These are phyloP conservation scores for Gautieria morchelliformis DNA, from an alignment of 768 basidiomycete species.

Conservation along the genomic window DNA sequence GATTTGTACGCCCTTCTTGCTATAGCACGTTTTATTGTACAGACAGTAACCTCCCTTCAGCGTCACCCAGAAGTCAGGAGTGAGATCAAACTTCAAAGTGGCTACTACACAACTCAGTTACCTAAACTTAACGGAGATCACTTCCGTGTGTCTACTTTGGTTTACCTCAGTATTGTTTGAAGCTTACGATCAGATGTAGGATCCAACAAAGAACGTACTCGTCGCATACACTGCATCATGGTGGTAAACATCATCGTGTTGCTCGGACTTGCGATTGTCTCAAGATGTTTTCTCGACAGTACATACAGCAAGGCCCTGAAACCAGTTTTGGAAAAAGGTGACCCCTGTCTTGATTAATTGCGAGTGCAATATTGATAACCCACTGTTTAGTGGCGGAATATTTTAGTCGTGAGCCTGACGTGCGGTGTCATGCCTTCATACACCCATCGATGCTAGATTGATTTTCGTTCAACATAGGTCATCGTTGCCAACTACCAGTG, in stretches of 20 bases:
- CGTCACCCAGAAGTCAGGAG: slow-evolving; percentile 61
- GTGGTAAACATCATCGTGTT: slow-evolving; percentile 15
- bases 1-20: slow-evolving; percentile 47
- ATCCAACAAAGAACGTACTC: slow-evolving; percentile 69
- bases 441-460: no score
- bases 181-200: slow-evolving; percentile 25
- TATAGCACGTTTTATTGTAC: background rate
- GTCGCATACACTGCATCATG: slow-evolving; percentile 66
- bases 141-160: background rate
- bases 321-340: slow-evolving; percentile 65
- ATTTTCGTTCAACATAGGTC: slow-evolving; percentile 38
- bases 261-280: background rate
- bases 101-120: slow-evolving; percentile 57
- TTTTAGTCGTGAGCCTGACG: slow-evolving; percentile 70
- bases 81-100: slow-evolving; percentile 82
- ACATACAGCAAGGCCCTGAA: slow-evolving; percentile 93
- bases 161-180: background rate
- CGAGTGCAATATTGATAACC: background rate
- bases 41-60: slow-evolving; percentile 27
- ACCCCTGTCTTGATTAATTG: background rate
- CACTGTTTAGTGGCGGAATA: slow-evolving; percentile 53
- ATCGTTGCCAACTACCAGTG: slow-evolving; percentile 87
- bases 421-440: slow-evolving; percentile 24
- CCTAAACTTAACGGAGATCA: slow-evolving; percentile 66
- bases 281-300: slow-evolving; percentile 21